phyloP scores from a whole-genome alignment of 139 green algal genomes.

The Parachlorella kessleri region DNA sequence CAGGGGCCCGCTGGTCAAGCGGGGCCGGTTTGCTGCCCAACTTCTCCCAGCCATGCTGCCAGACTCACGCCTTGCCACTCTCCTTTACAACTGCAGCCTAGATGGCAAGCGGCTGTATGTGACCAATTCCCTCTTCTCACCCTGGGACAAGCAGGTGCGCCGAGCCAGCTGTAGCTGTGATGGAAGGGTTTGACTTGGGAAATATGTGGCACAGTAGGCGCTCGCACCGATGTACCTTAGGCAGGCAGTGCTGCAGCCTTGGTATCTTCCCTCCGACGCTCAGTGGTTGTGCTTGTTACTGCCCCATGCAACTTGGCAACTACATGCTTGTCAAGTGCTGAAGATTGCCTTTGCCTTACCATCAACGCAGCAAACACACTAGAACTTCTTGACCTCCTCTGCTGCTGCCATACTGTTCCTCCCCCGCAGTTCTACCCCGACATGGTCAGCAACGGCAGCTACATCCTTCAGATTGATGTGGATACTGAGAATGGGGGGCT shows the following conservation, averaged over 20 bases:
- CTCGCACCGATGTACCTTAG: too few relatives aligned
- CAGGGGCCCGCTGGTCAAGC: too few relatives aligned
- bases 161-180: too few relatives aligned
- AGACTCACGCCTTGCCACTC: not conserved
- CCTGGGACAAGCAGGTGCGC: constrained; percentile 79
- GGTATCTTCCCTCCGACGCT: too few relatives aligned
- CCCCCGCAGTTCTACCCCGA: constrained; percentile 85
- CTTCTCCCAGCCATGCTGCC: not conserved
- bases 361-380: too few relatives aligned
- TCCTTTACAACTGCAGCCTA: constrained; percentile 39
- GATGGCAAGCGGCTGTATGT: constrained; percentile 86
- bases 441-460: constrained; percentile 62
- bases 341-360: too few relatives aligned
- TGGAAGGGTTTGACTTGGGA: not conserved
- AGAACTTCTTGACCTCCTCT: too few relatives aligned
- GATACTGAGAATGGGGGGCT: constrained; percentile 73
- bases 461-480: constrained; percentile 76
- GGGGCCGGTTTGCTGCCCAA: not conserved
- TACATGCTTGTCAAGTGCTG: too few relatives aligned
- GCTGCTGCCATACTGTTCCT: too few relatives aligned
- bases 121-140: constrained; percentile 71
- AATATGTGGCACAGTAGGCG: constrained; percentile 20
- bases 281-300: too few relatives aligned
- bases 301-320: too few relatives aligned
- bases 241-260: too few relatives aligned